Conservation (phyloP, 108 stramenopile genomes). For the Bacterosira constricta region DNA sequence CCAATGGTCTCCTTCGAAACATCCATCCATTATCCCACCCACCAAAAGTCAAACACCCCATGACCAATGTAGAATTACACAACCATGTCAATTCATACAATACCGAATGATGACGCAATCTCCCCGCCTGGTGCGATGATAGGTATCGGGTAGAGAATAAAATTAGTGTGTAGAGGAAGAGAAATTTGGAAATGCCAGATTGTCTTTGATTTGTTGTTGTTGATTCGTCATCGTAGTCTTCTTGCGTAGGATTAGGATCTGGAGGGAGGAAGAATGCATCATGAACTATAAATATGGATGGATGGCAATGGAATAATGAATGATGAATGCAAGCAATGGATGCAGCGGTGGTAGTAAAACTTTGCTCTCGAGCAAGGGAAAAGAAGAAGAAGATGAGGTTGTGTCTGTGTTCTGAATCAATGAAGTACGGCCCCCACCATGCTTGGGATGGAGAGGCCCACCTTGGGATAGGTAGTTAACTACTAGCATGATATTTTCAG, state of each 20-base stretch:
- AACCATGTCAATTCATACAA: constrained; percentile 76
- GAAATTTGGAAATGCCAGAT: constrained; percentile 17
- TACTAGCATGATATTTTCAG: too few relatives aligned
- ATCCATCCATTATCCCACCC: constrained; percentile 19
- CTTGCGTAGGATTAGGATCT: not conserved
- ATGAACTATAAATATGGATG: constrained; percentile 40
- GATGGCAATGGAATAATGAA: constrained; percentile 60
- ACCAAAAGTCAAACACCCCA: constrained; percentile 54
- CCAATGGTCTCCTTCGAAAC: constrained; percentile 50
- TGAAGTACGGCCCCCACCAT: constrained; percentile 21
- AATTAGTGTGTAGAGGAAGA: constrained; percentile 40
- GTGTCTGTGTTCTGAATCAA: not conserved
- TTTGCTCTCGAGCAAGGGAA: too few relatives aligned
- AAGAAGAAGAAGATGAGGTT: too few relatives aligned
- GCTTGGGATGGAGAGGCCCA: constrained; percentile 56
- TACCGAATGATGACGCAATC: constrained; percentile 44
- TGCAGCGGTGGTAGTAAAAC: constrained; percentile 47
- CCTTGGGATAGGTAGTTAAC: constrained; percentile 59
- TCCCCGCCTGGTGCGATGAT: constrained; percentile 29
- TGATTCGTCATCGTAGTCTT: not conserved
- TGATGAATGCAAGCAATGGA: constrained; percentile 56
- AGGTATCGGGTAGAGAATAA: constrained; percentile 52
- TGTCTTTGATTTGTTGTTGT: constrained; percentile 10
- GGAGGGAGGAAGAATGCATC: constrained; percentile 38
- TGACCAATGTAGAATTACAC: constrained; percentile 66